Evolutionary conservation across 169 alveolate genomes (phyloP).

Genomic region (Babesia caballi): DNA sequence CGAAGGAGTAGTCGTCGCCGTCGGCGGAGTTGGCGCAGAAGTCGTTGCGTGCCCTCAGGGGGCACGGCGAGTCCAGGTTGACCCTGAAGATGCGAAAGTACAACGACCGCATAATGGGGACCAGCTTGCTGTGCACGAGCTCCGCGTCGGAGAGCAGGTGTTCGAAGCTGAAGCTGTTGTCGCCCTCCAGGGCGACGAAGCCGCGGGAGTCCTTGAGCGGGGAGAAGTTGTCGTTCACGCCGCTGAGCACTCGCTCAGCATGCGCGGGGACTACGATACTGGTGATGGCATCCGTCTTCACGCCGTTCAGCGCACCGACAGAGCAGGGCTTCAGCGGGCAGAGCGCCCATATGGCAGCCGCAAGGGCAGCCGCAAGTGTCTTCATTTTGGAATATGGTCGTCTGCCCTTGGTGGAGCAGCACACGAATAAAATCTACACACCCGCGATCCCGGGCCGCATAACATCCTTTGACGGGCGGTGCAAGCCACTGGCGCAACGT

Average conservation of each 20-base stretch:
- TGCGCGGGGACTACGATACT: conserved; percentile 15
- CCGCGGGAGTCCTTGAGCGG: not conserved
- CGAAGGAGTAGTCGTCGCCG: not conserved
- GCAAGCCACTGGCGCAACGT: no score
- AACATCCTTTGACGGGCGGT: no score
- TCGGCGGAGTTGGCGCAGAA: conserved; percentile 37
- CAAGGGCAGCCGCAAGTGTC: not conserved
- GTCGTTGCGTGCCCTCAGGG: conserved; percentile 28
- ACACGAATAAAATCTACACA: no score
- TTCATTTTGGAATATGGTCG: not conserved
- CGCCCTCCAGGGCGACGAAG: not conserved
- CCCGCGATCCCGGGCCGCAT: no score
- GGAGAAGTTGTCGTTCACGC: conserved; percentile 2
- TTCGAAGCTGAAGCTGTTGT: conserved; percentile 15
- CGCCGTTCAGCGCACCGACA: conserved; percentile 11
- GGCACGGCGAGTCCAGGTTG: conserved; percentile 56
- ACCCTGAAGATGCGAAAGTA: conserved; percentile 57
- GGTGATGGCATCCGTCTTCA: conserved; percentile 16
- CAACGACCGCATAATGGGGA: conserved; percentile 25
- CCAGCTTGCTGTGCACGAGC: conserved; percentile 45
- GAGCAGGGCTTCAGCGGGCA: not conserved
- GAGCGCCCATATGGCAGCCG: not conserved
- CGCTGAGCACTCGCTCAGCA: conserved; percentile 7
- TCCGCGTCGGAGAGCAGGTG: conserved; percentile 56
- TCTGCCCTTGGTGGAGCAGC: not conserved